Evolutionary conservation across 192 early-diverging fungal genomes (phyloP).

Genomic region (Powellomyces hirtus): DNA sequence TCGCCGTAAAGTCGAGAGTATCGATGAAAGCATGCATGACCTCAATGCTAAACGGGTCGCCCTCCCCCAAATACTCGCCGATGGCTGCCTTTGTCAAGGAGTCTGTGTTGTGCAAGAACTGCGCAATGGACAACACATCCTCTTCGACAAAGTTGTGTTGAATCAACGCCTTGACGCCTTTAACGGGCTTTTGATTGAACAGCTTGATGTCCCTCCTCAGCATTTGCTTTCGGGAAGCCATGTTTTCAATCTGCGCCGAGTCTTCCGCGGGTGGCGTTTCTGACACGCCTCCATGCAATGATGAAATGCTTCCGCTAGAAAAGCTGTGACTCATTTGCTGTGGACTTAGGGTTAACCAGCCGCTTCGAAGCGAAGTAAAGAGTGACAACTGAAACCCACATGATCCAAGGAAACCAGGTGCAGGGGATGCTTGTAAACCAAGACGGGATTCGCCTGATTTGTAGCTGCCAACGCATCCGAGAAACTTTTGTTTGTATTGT

Average conservation of each 20-base stretch:
- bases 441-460: constrained; percentile 34
- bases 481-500: constrained; percentile 24
- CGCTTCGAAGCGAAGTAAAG: too few species aligned
- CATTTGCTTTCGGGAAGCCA: constrained; percentile 49
- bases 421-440: constrained; percentile 48
- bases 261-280: constrained; percentile 23
- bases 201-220: constrained; percentile 40
- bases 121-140: constrained; percentile 41
- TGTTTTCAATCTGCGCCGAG: constrained; percentile 34
- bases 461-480: constrained; percentile 36
- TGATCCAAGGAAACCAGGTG: constrained; percentile 43
- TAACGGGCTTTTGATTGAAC: constrained; percentile 55
- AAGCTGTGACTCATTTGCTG: constrained; percentile 11
- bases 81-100: constrained; percentile 53
- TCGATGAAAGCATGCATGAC: constrained; percentile 65
- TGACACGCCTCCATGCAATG: constrained; percentile 5
- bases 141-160: constrained; percentile 47
- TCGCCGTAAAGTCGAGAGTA: constrained; percentile 49
- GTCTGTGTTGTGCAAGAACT: constrained; percentile 43
- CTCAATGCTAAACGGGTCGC: constrained; percentile 48
- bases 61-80: constrained; percentile 60
- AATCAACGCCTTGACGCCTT: constrained; percentile 50
- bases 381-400: constrained; percentile 13
- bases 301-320: constrained; percentile 18
- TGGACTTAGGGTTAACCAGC: too few species aligned